These are phyloP conservation scores for Hirschfeldia incana DNA, from an alignment of 345 rosid genomes.

Conservation along the genomic window DNA sequence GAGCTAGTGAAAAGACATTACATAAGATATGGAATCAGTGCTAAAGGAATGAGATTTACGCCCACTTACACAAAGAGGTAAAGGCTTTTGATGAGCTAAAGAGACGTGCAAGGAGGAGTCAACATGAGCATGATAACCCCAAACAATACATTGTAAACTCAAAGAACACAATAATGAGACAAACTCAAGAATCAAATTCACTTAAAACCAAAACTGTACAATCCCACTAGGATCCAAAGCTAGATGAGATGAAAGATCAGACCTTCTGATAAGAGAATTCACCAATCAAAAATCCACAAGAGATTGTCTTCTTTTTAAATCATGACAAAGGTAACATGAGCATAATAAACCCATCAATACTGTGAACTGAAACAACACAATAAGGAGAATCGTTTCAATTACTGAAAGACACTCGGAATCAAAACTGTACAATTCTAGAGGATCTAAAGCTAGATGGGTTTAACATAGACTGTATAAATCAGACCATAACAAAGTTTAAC, in stretches of 20 bases:
- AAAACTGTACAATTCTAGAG: conserved; percentile 1
- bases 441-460: conserved; percentile 3
- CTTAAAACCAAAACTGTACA: neutral
- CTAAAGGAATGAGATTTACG: conserved; percentile 26
- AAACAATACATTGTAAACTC: neutral
- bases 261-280: too few relatives aligned
- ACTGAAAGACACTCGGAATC: too few relatives aligned
- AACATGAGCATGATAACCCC: neutral
- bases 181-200: neutral
- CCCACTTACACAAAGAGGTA: conserved; percentile 16
- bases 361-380: too few relatives aligned
- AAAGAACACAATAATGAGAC: neutral
- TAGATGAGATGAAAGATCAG: neutral
- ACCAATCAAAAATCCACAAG: too few relatives aligned
- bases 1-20: conserved; percentile 31
- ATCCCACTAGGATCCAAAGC: neutral
- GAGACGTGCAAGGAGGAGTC: conserved; percentile 33
- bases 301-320: neutral
- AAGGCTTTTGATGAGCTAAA: conserved; percentile 28
- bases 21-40: conserved; percentile 40
- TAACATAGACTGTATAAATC: neutral
- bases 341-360: too few relatives aligned
- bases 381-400: too few relatives aligned
- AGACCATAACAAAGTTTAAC: conserved; percentile 3
- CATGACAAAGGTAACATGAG: neutral